Evolutionary conservation across 2,329 filamentous ascomycete species (phyloP), one percentile per base, ranked within the genome.

Genomic region (Tolypocladium ophioglossoides): DNA sequence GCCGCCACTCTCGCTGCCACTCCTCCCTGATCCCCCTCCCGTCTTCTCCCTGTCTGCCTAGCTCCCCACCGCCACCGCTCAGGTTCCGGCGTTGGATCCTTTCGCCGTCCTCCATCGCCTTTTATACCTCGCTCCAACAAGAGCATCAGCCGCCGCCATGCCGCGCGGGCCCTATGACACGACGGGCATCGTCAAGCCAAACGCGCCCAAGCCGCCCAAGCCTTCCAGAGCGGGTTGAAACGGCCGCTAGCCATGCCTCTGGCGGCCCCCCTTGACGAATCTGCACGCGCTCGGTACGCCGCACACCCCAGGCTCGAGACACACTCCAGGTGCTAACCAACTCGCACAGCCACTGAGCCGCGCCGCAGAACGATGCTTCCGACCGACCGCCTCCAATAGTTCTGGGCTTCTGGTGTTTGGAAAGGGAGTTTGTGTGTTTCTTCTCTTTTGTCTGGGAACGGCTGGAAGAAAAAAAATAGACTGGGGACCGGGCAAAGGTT

Each of bases 131-230:
- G 57, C 12, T n/a, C 44, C 52, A 35, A 54, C 51, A 56, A 32
- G 9, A 27, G 2, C 24, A 32, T 7, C 8, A 12, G 27, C 44
- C 44, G 37, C 51, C 32, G 35, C 51, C 44, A 71, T 71, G 69
- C 58, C 65, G 39, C 67, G 69, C 48, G 69, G 69, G 52, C 69
- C 69, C 2, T 71, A 71, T 55, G 69, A 71, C 54, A 68, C 64
- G n/a, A 71, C 69, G 52, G 69, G 69, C 55, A 62, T 71, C 44
- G 55, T 61, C 52, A 71, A 70, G 63, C 68, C 69, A 52, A 68
- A 56, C 59, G 60, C 61, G 32, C 68, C 69, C 49, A 69, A 70
- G 56, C 69, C 66, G 14, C 68, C 67, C 14, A 71, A 68, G 60
- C 58, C 65, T 16, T 53, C 52, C 11, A 40, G 41, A 5, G 14